These are phyloP conservation scores for Tetrahymena malaccensis DNA, from an alignment of 73 alveolate species.

Conservation along the genomic window DNA sequence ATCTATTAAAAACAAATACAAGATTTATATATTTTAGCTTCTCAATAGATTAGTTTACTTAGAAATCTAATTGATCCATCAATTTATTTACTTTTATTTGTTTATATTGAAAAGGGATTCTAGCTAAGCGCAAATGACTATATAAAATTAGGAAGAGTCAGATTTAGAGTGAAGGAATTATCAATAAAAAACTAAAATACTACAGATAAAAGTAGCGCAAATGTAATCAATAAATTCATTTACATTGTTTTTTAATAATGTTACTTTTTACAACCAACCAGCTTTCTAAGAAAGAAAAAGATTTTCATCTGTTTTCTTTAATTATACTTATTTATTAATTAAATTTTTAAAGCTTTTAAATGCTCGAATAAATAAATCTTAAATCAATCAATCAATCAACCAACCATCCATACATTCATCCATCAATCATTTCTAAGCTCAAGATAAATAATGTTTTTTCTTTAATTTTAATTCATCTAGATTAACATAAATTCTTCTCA, in stretches of 20 bases:
- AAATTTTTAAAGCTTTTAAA: no score
- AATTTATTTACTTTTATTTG: neutral
- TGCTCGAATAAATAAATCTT: neutral
- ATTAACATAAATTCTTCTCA: neutral
- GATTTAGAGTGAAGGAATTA: constrained; percentile 47
- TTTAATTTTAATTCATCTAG: no score
- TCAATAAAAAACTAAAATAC: neutral
- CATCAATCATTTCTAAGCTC: neutral
- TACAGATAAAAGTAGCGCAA: neutral
- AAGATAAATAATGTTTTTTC: no score
- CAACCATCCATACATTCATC: neutral
- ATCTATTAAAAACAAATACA: no score
- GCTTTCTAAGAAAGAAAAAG: neutral
- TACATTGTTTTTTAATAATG: no score
- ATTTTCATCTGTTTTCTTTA: no score
- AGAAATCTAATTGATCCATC: no score
- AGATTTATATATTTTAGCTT: no score
- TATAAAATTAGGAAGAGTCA: constrained; percentile 58
- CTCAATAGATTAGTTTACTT: no score
- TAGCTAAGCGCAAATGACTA: constrained; percentile 34
- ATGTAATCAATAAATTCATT: neutral
- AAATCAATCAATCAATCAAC: neutral
- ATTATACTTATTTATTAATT: no score
- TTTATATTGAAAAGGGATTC: neutral
- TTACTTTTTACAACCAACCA: neutral